Conservation (phyloP, 345 rosid species). For the Hibiscus syriacus region DNA sequence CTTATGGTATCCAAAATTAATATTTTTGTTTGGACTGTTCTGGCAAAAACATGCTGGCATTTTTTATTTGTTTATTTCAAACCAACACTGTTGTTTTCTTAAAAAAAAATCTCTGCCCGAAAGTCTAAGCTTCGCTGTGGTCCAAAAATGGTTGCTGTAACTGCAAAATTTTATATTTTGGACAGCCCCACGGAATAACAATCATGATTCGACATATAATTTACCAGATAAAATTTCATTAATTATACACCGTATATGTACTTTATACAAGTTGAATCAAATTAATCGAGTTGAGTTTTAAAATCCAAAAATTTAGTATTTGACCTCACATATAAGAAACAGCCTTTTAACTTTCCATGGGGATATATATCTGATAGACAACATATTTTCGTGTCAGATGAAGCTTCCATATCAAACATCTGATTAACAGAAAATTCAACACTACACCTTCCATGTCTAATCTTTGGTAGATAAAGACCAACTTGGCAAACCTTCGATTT, state of each 20-base stretch:
- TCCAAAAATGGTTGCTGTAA: not conserved
- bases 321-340: too few species aligned
- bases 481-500: conserved; percentile 26
- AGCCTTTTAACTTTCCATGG: not conserved
- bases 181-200: conserved; percentile 1
- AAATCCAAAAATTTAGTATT: too few species aligned
- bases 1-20: not conserved
- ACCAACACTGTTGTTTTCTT: not conserved
- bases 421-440: too few species aligned
- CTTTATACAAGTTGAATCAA: too few species aligned
- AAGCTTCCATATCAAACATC: conserved; percentile 12
- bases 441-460: not conserved
- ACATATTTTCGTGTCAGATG: not conserved
- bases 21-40: not conserved
- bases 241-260: too few species aligned
- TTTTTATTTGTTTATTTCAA: not conserved
- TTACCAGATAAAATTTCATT: too few species aligned
- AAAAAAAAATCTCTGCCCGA: not conserved
- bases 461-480: conserved; percentile 20
- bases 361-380: not conserved
- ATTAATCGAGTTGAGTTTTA: too few species aligned
- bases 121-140: not conserved
- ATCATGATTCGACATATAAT: conserved; percentile 2
- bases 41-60: conserved; percentile 1
- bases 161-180: not conserved